Conservation (phyloP, 2,329 filamentous ascomycete species). For the Pleoardoris graminearum region DNA sequence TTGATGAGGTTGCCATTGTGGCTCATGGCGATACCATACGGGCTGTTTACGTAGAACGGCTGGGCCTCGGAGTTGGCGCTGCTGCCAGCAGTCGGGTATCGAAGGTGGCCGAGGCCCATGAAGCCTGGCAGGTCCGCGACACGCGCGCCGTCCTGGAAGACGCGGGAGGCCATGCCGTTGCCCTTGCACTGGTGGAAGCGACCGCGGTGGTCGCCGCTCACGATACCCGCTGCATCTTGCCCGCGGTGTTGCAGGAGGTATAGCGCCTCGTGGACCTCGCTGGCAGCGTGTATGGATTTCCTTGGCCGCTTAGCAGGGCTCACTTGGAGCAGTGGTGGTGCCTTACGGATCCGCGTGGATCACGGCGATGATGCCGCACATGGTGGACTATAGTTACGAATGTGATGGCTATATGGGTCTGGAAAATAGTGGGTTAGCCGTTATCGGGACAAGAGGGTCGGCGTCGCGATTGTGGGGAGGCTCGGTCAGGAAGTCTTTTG, state of each 20-base stretch:
- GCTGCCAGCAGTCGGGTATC: conserved; percentile 88
- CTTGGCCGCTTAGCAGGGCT: conserved; percentile 21
- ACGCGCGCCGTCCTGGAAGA: conserved; percentile 79
- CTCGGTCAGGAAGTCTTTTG: conserved; percentile 42
- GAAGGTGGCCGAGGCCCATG: conserved; percentile 83
- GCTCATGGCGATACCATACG: conserved; percentile 78
- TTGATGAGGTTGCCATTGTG: conserved; percentile 93
- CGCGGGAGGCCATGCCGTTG: conserved; percentile 82
- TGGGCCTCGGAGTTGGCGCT: conserved; percentile 84
- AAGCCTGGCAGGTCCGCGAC: conserved; percentile 76
- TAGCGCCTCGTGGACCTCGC: conserved; percentile 51
- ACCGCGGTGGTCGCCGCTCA: conserved; percentile 73
- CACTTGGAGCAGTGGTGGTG: conserved; percentile 13
- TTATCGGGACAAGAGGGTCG: conserved; percentile 17
- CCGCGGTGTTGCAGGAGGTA: conserved; percentile 62
- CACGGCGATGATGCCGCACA: conserved; percentile 57
- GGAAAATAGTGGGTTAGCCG: conserved; percentile 25
- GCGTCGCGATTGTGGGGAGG: conserved; percentile 22
- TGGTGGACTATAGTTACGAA: conserved; percentile 31
- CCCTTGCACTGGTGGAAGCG: conserved; percentile 89
- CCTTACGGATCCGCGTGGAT: conserved; percentile 50
- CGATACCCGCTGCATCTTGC: conserved; percentile 87
- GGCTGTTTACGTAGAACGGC: conserved; percentile 87
- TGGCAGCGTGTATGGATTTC: conserved; percentile 45
- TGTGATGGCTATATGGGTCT: conserved; percentile 15